Base-by-base conservation (phyloP, 2,329 filamentous ascomycete species). In the Zasmidium citrigriseum region DNA sequence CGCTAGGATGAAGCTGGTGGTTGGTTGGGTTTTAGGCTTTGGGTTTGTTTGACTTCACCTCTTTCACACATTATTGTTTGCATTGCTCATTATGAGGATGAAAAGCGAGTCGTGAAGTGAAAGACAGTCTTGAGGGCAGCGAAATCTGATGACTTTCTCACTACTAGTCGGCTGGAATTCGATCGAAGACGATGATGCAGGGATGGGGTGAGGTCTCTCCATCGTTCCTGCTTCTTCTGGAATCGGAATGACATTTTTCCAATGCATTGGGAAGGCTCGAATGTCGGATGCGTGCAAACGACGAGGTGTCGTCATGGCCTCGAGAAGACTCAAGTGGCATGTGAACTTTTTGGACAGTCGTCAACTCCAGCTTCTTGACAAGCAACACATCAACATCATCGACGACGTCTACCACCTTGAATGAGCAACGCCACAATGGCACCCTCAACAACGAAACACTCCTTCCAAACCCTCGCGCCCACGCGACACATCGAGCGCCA, bases 401-500 rank as follows among this genome's bases (percentile, higher is more conserved):
- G 14, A 4, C 34, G 18, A 7, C 34, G 14, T 41, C 34, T 9
- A 9, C n/a, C n/a, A n/a, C n/a, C n/a, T n/a, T n/a, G n/a, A n/a
- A n/a, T n/a, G n/a, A n/a, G 18, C 16, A 9, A 4, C 34, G 34
- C 27, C 27, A 29, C 27, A 29, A 41, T 16, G 34, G 14, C 22
- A 14, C 25, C 22, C 12, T 16, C 22, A 14, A 49, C 47, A 10
- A 27, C 52, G 11, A 38, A 55, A 27, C 64, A 66, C 53, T 56
- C 54, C 4, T 64, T 64, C 50, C 54, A 64, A 41, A 48, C 48
- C 10, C 51, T 51, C 47, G 55, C 62, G 18, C 58, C 62, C 18
- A 57, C 52, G 10, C 53, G 51, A 23, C 53, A 64, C 52, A 66
- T 66, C 20, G 62, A 64, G 54, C 62, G 64, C 41, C 60, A 61